Evolutionary conservation across 2,329 filamentous ascomycete genomes (phyloP).

Genomic region (Xylariaceae sp.): DNA sequence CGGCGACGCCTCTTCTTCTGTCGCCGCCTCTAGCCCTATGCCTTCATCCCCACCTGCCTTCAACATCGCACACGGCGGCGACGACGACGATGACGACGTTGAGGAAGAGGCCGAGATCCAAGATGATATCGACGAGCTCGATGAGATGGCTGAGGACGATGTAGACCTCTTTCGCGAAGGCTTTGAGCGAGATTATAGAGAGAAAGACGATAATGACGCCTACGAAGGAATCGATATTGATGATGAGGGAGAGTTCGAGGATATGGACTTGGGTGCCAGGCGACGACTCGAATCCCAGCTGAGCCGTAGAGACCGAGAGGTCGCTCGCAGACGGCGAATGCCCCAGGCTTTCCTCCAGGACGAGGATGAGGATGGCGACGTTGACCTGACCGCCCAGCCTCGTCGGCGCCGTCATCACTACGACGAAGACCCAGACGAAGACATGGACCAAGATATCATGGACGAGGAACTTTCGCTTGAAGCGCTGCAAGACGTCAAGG

Average conservation of each 20-base stretch:
- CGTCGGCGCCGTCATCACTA: conserved; percentile 86
- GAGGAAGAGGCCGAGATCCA: conserved; percentile 73
- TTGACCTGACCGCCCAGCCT: conserved; percentile 84
- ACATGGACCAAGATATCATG: conserved; percentile 92
- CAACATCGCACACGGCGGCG: conserved; percentile 66
- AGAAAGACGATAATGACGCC: conserved; percentile 65
- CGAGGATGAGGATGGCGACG: conserved; percentile 82
- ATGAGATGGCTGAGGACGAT: conserved; percentile 80
- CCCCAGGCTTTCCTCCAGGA: conserved; percentile 75
- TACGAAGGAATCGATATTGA: conserved; percentile 77
- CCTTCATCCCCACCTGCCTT: conserved; percentile 68
- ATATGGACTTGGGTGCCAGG: conserved; percentile 67
- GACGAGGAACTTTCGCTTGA: conserved; percentile 93
- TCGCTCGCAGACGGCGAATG: conserved; percentile 66
- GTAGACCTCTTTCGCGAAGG: conserved; percentile 77
- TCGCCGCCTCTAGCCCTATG: conserved; percentile 62
- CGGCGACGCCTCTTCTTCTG: conserved; percentile 55
- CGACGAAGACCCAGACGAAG: conserved; percentile 91
- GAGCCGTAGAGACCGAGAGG: conserved; percentile 72
- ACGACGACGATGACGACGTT: conserved; percentile 73
- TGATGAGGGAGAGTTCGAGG: conserved; percentile 75
- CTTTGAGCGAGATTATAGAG: conserved; percentile 71
- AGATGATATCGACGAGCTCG: conserved; percentile 74
- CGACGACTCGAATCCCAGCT: conserved; percentile 73
- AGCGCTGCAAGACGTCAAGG: conserved; percentile 89